These are phyloP conservation scores for Umbilicus rupestris DNA, from an alignment of 164 flowering plant species.

Conservation along the genomic window DNA sequence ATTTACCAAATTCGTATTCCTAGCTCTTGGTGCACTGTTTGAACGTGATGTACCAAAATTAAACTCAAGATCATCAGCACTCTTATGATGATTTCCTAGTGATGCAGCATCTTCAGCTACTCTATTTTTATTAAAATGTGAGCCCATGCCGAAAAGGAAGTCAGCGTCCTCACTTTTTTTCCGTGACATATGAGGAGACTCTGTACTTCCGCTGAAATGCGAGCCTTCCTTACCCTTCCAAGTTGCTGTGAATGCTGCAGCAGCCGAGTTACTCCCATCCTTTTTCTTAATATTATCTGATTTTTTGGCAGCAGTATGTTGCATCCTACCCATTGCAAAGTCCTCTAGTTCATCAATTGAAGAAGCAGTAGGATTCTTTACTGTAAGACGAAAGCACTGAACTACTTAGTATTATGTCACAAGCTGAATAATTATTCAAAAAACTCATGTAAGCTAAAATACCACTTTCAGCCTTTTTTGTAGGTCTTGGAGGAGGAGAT, in stretches of 20 bases:
- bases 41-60: slow-evolving; percentile 21
- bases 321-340: slow-evolving; percentile 32
- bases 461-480: slow-evolving; percentile 32
- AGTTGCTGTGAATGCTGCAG: slow-evolving; percentile 5
- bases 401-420: slow-evolving; percentile 5
- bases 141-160: not conserved
- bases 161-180: not conserved
- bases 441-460: slow-evolving; percentile 21
- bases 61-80: slow-evolving; percentile 25
- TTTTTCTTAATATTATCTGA: not conserved
- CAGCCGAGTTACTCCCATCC: not conserved
- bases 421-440: slow-evolving; percentile 24
- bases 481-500: slow-evolving; percentile 62
- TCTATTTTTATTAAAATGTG: slow-evolving; percentile 13
- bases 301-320: slow-evolving; percentile 10
- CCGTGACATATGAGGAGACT: not conserved
- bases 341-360: slow-evolving; percentile 40
- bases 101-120: slow-evolving; percentile 13
- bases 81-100: slow-evolving; percentile 4
- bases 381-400: slow-evolving; percentile 11
- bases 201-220: not conserved
- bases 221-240: slow-evolving; percentile 7
- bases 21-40: slow-evolving; percentile 27
- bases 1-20: slow-evolving; percentile 22
- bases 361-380: slow-evolving; percentile 20